These are phyloP conservation scores for Pestalotiopsis sp. DNA, from an alignment of 2,329 filamentous ascomycete species.

Conservation along the genomic window DNA sequence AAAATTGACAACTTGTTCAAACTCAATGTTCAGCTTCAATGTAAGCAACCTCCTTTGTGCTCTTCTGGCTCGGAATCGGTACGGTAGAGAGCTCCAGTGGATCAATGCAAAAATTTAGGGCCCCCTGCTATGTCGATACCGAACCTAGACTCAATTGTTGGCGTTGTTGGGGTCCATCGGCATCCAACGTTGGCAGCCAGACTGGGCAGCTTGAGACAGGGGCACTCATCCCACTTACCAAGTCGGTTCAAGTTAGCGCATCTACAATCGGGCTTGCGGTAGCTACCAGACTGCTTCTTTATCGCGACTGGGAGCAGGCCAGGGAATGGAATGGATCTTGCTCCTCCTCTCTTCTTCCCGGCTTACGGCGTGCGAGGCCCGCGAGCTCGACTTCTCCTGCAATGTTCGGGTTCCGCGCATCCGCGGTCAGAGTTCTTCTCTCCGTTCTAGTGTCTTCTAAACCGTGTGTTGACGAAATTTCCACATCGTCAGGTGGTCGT, in stretches of 20 bases:
- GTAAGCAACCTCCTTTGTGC: neutral
- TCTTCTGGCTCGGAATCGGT: neutral
- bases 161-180: conserved; percentile 13
- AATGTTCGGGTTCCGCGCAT: neutral
- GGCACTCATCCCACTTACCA: neutral
- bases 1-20: neutral
- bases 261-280: neutral
- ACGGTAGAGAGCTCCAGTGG: neutral
- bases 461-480: neutral
- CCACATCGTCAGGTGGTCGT: neutral
- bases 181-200: conserved; percentile 1
- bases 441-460: neutral
- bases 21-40: neutral
- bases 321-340: neutral
- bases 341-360: neutral
- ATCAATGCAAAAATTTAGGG: neutral
- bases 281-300: neutral
- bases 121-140: neutral
- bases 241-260: neutral
- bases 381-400: neutral
- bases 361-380: neutral
- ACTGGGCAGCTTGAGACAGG: neutral
- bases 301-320: neutral
- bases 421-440: neutral
- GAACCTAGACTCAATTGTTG: conserved; percentile 15